These are phyloP conservation scores for Paracoccidioides brasiliensis DNA, from an alignment of 2,329 filamentous ascomycete species.

Conservation along the genomic window DNA sequence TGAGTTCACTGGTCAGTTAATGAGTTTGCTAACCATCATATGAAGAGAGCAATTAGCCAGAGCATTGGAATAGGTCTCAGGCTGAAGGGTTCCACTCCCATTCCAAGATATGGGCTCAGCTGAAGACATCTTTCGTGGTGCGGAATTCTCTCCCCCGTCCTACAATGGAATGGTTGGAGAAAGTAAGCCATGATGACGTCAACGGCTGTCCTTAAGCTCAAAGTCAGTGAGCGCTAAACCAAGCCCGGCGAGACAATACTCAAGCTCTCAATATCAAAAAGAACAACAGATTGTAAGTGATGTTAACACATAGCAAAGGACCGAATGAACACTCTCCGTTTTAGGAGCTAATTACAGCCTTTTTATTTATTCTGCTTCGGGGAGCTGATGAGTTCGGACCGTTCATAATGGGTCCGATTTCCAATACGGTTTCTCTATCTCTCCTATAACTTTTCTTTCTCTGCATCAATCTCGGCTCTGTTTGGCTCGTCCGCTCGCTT, in stretches of 20 bases:
- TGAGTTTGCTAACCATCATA: no score
- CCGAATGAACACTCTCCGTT: background rate
- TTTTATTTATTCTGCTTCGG: background rate
- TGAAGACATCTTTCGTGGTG: background rate
- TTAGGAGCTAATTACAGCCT: background rate
- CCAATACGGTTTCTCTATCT: background rate
- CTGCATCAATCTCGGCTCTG: background rate
- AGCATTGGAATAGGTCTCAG: background rate
- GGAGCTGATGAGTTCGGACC: background rate
- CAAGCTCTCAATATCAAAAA: no score
- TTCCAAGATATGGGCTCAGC: background rate
- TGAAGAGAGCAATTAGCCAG: no score
- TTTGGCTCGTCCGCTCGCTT: no score
- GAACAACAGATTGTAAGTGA: background rate
- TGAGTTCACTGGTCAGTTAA: no score
- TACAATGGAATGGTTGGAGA: no score
- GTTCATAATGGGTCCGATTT: background rate
- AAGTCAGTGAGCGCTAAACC: no score
- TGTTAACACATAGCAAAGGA: background rate
- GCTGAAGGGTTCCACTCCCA: background rate
- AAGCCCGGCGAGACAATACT: no score
- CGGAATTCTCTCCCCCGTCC: no score
- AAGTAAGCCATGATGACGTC: background rate
- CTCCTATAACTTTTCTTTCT: background rate
- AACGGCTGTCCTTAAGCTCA: no score